A percentile compares a stretch with the other conserved stretches of the same genome.
Evolutionary conservation across 78 protist species (phyloP).

Genomic region (Dictyostelium purpureum): DNA sequence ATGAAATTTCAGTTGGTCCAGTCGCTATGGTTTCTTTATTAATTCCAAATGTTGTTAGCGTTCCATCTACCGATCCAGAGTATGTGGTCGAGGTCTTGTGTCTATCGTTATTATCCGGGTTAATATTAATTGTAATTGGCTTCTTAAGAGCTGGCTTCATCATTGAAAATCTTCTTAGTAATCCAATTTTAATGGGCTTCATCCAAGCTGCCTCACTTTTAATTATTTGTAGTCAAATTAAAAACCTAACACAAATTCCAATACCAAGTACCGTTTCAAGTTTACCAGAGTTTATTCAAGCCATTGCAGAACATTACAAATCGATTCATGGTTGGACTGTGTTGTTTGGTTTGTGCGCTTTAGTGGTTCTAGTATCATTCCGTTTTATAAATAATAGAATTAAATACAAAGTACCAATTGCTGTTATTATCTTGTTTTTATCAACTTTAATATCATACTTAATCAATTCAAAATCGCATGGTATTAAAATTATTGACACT

Average conservation of each 20-base stretch:
- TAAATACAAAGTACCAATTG: conserved; percentile 69
- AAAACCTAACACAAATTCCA: conserved; percentile 43
- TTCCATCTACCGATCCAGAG: neutral
- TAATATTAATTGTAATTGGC: conserved; percentile 49
- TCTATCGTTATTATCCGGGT: conserved; percentile 48
- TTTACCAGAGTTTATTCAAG: neutral
- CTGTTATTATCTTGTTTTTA: conserved; percentile 14
- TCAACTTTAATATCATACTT: conserved; percentile 21
- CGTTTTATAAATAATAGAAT: conserved; percentile 23
- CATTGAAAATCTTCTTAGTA: conserved; percentile 49
- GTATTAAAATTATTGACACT: conserved; percentile 52
- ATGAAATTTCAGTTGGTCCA: conserved; percentile 79
- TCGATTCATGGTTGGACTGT: conserved; percentile 43
- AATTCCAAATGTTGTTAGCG: conserved; percentile 26
- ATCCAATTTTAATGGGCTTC: conserved; percentile 69
- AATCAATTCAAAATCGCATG: conserved; percentile 24
- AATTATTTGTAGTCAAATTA: conserved; percentile 54
- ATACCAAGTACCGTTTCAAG: conserved; percentile 16
- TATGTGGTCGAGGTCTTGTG: conserved; percentile 4
- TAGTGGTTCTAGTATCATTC: neutral
- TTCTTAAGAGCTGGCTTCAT: conserved; percentile 50
- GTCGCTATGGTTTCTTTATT: conserved; percentile 80
- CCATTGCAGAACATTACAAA: neutral
- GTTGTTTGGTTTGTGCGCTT: conserved; percentile 22
- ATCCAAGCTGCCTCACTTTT: conserved; percentile 66